phyloP scores from a whole-genome alignment of 768 basidiomycete species.

The Boletus reticuloceps region DNA sequence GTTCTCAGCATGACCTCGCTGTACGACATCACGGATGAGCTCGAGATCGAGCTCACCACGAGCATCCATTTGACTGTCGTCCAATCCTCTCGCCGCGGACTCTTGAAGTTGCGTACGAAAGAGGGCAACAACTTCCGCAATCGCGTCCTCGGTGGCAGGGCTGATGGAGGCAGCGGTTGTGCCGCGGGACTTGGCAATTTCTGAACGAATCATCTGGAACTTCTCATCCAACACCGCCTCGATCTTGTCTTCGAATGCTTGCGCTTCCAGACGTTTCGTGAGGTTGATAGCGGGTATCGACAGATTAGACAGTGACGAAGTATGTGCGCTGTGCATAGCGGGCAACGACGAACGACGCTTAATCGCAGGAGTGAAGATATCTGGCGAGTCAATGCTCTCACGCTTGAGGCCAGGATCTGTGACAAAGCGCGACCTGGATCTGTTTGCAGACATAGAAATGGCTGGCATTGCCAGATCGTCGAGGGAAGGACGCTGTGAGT shows the following conservation, averaged over 20 bases:
- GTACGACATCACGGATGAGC: slow-evolving; percentile 64
- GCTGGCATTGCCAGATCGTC: slow-evolving; percentile 70
- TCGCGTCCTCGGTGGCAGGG: slow-evolving; percentile 56
- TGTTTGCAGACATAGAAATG: slow-evolving; percentile 62
- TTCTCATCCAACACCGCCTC: slow-evolving; percentile 69
- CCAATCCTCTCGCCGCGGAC: slow-evolving; percentile 52
- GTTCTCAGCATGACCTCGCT: slow-evolving; percentile 65
- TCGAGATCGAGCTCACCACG: slow-evolving; percentile 79
- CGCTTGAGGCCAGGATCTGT: slow-evolving; percentile 53
- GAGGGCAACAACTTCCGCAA: slow-evolving; percentile 62
- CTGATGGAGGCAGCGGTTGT: slow-evolving; percentile 33
- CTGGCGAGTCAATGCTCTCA: slow-evolving; percentile 29
- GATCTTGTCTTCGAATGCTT: slow-evolving; percentile 59
- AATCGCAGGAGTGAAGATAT: slow-evolving; percentile 42
- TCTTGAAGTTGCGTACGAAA: slow-evolving; percentile 69
- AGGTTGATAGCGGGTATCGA: slow-evolving; percentile 50
- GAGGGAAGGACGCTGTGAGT: slow-evolving; percentile 66
- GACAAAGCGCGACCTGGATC: slow-evolving; percentile 51
- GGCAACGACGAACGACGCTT: slow-evolving; percentile 59
- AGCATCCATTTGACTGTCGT: slow-evolving; percentile 67
- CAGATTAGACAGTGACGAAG: slow-evolving; percentile 43
- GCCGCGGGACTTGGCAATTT: slow-evolving; percentile 31
- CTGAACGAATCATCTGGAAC: slow-evolving; percentile 48
- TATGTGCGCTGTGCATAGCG: slow-evolving; percentile 45
- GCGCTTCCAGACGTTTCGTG: slow-evolving; percentile 54